Base-by-base conservation (phyloP, 495 filamentous ascomycete species). In the Cercophora sp. region DNA sequence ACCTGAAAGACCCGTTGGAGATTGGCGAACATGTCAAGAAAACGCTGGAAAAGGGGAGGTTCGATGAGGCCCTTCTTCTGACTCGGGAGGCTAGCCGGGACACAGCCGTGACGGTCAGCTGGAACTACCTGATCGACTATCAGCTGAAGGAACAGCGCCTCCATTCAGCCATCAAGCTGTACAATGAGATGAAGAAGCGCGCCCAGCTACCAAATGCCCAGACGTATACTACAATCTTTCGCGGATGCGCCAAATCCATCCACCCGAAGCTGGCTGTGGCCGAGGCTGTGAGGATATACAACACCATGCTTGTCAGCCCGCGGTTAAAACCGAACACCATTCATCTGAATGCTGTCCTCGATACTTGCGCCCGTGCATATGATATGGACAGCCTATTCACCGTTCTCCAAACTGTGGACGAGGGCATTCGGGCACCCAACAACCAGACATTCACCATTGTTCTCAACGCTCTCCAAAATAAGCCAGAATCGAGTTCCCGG, bases 101-200 rank as follows among this genome's bases (percentile, higher is more conserved):
- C 10, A 71, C 77, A 48, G 74, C 81, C 36, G 83, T 82, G 50
- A 68, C 76, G 8, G 88, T 91, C 44, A 84, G 84, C 43, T 97
- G 92, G 92, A 96, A 96, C 71, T 80, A 87, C 66, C 60, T 96
- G 24, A 80, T 96, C 42, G 80, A 87, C 34, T 83, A 86, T 62
- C 76, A 81, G 47, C 69, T 96, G 70, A 71, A 78, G 11, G 68
- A 79, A 19, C 73, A 76, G 6, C 72, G 71, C 16, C 68, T 89
- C 18, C 70, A 79, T 54, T 71, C 67, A 16, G 89, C 88, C 13
- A 62, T 91, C 36, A 88, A 85, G 66, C 76, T 86, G 2, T 96
- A 83, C 70, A 96, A 96, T 67, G 89, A 96, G 86, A 98, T 98
- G 93, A 98, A 97, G 70, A 97, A 96, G 70, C 78, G 89, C 15